These are phyloP conservation scores for Ocimum tenuiflorum DNA, from an alignment of 257 asterid species.

Conservation along the genomic window DNA sequence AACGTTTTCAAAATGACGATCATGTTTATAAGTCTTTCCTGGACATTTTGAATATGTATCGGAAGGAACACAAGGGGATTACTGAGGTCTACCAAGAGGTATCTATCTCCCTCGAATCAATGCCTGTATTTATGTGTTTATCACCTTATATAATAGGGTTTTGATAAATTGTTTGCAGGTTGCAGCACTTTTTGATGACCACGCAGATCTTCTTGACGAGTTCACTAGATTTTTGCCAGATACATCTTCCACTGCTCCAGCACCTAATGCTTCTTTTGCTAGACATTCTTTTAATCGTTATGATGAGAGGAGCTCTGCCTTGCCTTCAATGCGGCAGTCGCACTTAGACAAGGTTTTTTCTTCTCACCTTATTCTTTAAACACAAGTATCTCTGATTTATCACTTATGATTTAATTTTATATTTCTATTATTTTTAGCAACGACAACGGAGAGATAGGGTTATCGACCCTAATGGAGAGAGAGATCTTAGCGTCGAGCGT, in stretches of 20 bases:
- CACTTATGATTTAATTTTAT: conserved; percentile 7
- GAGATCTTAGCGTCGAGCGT: conserved; percentile 72
- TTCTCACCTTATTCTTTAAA: conserved; percentile 6
- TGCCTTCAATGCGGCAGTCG: conserved; percentile 53
- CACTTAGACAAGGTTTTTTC: conserved; percentile 64
- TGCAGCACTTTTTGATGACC: conserved; percentile 73
- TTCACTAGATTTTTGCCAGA: conserved; percentile 93
- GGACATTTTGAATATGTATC: conserved; percentile 89
- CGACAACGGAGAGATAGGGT: conserved; percentile 61
- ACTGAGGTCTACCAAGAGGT: conserved; percentile 96
- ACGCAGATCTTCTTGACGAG: conserved; percentile 91
- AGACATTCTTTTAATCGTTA: conserved; percentile 50
- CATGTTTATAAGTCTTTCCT: conserved; percentile 93
- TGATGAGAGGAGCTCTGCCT: conserved; percentile 78
- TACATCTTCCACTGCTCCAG: conserved; percentile 59
- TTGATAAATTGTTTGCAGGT: conserved; percentile 47
- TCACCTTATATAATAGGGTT: background rate
- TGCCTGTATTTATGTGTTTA: background rate
- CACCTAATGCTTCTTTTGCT: conserved; percentile 53
- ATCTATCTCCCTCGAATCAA: conserved; percentile 16
- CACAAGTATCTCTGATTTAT: background rate
- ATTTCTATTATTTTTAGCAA: conserved; percentile 34
- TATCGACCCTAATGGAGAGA: conserved; percentile 56
- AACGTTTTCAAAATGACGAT: conserved; percentile 82
- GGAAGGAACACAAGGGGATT: conserved; percentile 95